Evolutionary conservation across 208 protist species (phyloP).

Genomic region (Wallacemonas rigidus): DNA sequence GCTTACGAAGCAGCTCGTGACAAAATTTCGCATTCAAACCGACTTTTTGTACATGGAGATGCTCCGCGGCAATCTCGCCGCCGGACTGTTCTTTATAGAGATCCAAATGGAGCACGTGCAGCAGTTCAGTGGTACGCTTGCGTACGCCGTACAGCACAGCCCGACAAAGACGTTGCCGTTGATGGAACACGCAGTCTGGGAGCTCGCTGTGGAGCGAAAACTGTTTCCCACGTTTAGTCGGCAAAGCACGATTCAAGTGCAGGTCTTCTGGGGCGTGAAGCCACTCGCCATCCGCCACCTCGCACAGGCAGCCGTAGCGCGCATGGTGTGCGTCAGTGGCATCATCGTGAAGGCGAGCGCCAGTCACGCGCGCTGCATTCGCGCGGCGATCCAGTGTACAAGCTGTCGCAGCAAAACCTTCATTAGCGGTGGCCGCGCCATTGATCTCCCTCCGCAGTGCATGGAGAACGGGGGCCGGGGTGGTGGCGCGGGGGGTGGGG

Average conservation of each 20-base stretch:
- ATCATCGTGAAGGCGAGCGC: conserved; percentile 90
- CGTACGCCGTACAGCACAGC: conserved; percentile 64
- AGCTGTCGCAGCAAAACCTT: conserved; percentile 89
- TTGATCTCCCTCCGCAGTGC: conserved; percentile 87
- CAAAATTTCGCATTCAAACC: conserved; percentile 75
- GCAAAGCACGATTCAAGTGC: conserved; percentile 83
- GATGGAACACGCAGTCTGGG: conserved; percentile 83
- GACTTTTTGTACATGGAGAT: conserved; percentile 88
- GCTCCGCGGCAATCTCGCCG: conserved; percentile 84
- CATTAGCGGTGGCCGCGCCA: conserved; percentile 67
- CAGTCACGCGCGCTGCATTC: conserved; percentile 77
- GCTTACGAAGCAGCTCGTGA: conserved; percentile 80
- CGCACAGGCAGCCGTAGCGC: conserved; percentile 74
- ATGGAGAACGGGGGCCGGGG: conserved; percentile 74
- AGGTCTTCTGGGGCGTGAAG: conserved; percentile 86
- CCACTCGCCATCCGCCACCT: conserved; percentile 82
- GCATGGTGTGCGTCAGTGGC: conserved; percentile 84
- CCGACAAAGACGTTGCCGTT: conserved; percentile 78
- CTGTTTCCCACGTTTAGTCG: conserved; percentile 61
- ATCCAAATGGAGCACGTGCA: conserved; percentile 85
- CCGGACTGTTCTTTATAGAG: conserved; percentile 84
- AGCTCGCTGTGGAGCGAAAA: conserved; percentile 72
- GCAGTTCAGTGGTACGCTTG: conserved; percentile 80
- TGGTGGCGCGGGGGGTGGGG: conserved; percentile 8
- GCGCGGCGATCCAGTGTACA: conserved; percentile 89